These are phyloP conservation scores for Bruguiera hainesii DNA, from an alignment of 441 rosid species.

Conservation along the genomic window DNA sequence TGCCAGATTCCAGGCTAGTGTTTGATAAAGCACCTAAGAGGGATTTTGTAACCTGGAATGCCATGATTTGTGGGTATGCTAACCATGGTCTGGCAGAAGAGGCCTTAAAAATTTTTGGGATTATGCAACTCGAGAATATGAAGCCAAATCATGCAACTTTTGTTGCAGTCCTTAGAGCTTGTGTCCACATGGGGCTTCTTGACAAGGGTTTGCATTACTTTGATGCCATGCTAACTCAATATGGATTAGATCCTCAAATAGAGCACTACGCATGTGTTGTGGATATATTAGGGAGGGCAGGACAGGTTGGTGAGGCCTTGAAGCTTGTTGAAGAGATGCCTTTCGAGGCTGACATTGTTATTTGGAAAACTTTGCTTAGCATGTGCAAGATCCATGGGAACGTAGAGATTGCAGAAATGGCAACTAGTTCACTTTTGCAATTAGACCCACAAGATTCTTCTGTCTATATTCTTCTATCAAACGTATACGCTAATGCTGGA, in stretches of 20 bases:
- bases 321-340: slow-evolving; percentile 66
- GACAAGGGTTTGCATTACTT: slow-evolving; percentile 65
- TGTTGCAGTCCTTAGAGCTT: slow-evolving; percentile 84
- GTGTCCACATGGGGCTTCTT: slow-evolving; percentile 75
- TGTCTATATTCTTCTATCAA: slow-evolving; percentile 68
- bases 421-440: slow-evolving; percentile 47
- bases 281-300: slow-evolving; percentile 82
- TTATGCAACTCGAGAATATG: slow-evolving; percentile 47
- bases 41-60: slow-evolving; percentile 91
- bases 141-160: slow-evolving; percentile 79
- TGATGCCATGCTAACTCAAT: slow-evolving; percentile 49
- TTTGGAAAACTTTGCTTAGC: slow-evolving; percentile 82
- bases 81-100: slow-evolving; percentile 88
- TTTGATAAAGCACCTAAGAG: slow-evolving; percentile 60
- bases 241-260: slow-evolving; percentile 61
- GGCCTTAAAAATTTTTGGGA: slow-evolving; percentile 57
- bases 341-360: slow-evolving; percentile 67
- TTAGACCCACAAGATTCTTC: slow-evolving; percentile 76
- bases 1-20: slow-evolving; percentile 59
- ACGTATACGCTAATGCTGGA: slow-evolving; percentile 72
- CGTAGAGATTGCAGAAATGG: slow-evolving; percentile 73
- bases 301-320: slow-evolving; percentile 50
- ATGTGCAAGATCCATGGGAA: slow-evolving; percentile 68
- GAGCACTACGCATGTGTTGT: slow-evolving; percentile 91
- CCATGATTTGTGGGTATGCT: slow-evolving; percentile 82